Base-by-base conservation (phyloP, 495 filamentous ascomycete genomes). In the Tetracladium setigerum region DNA sequence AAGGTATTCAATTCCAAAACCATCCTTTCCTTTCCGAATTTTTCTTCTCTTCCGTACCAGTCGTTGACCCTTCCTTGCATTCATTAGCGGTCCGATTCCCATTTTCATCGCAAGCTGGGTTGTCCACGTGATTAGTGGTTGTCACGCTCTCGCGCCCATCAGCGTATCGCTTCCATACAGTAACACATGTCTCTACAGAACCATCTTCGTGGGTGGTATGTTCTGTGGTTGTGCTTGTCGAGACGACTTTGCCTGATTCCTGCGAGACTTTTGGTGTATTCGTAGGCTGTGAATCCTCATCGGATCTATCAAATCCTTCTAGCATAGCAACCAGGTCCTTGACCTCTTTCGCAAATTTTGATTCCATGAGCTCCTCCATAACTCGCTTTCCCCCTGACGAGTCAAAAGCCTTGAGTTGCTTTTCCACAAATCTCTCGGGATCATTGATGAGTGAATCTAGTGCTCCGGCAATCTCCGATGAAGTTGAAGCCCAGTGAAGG, bases 121-220 rank as follows among this genome's bases (percentile, higher is more conserved):
- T 49, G 30, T 60, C 53, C 9, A 13, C 32, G 41, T 55, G 54
- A 10, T 12, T 42, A 7, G 45, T 55, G 51, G 76, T 73, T 6
- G 76, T 72, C 19, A 54, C 75, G 53, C 81, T 77, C 53, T 83
- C 81, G 16, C 72, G 64, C 5, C 82, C 82, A 67, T 86, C 81
- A 0, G 75, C 67, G 55, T 77, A 86, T 5, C 73, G 65, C 58
- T 77, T 79, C 38, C 77, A 82, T 11, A 78, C 61, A 10, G 77
- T 62, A n/a, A 74, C 72, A 50, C 69, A 78, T 4, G 76, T 85
- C 38, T 74, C 68, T 5, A 81, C 62, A 5, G 76, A 79, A 7
- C 82, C 82, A 63, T 85, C 81, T 3, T 77, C 61, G 18, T 74
- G 56, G 12, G 64, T 71, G 5, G 63, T 65, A 1, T 72, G 71